phyloP scores from a whole-genome alignment of 441 rosid genomes.

The Cnidoscolus chayamansa region DNA sequence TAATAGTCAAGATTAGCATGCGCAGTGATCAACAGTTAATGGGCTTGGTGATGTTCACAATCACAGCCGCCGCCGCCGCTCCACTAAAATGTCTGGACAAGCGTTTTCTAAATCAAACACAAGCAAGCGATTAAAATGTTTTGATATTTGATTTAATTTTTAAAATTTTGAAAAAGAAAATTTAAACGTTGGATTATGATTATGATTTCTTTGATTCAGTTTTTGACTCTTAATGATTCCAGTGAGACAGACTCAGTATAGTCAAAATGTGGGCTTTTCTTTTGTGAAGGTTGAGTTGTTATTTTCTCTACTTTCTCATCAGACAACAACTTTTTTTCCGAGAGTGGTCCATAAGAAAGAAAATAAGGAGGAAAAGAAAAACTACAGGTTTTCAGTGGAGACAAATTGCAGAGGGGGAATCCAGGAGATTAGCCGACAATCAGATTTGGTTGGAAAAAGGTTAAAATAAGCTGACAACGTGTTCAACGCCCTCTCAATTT shows the following conservation, averaged over 20 bases:
- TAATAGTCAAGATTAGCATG: slow-evolving; percentile 2
- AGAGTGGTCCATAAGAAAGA: neutral
- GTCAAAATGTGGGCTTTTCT: neutral
- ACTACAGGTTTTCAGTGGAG: neutral
- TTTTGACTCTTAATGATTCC: no score
- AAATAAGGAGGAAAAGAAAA: no score
- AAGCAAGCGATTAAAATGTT: no score
- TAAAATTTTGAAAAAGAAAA: no score
- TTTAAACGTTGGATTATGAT: no score
- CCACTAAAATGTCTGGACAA: no score
- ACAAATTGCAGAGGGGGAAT: neutral
- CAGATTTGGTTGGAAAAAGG: slow-evolving; percentile 12
- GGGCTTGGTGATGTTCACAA: neutral
- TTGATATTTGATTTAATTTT: no score
- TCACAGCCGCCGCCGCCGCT: neutral
- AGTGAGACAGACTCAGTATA: neutral
- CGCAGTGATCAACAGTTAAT: neutral
- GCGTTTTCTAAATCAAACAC: no score
- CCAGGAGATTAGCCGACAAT: slow-evolving; percentile 6
- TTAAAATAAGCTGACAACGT: neutral
- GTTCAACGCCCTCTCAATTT: neutral
- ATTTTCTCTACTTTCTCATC: neutral
- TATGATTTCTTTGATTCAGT: no score
- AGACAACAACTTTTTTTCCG: neutral
- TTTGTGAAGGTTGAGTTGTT: neutral